Evolutionary conservation across 108 stramenopile species (phyloP).

Genomic region (Fragilaria crotonensis): DNA sequence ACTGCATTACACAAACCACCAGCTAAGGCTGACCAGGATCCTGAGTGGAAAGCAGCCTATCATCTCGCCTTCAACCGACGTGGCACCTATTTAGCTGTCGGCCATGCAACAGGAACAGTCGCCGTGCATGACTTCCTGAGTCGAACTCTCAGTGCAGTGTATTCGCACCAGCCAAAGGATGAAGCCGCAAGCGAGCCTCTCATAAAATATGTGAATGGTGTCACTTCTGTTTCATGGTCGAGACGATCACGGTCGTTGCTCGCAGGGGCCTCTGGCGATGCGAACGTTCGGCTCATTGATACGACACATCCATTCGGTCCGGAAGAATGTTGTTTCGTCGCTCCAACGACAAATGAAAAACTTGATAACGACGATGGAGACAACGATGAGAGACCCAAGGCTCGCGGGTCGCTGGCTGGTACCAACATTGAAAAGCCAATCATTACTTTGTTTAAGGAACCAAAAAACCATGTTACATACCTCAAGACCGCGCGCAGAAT

Average conservation of each 20-base stretch:
- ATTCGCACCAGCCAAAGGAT: constrained; percentile 6
- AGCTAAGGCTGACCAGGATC: neutral
- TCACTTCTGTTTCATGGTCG: constrained; percentile 65
- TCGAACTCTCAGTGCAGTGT: constrained; percentile 53
- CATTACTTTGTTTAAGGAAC: no score
- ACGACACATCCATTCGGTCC: constrained; percentile 62
- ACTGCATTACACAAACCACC: neutral
- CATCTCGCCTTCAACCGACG: constrained; percentile 60
- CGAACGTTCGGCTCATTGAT: constrained; percentile 47
- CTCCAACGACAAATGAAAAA: no score
- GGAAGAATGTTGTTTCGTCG: constrained; percentile 24
- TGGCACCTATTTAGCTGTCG: constrained; percentile 58
- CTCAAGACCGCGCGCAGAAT: constrained; percentile 4
- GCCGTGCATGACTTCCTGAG: constrained; percentile 45
- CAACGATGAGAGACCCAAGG: constrained; percentile 11
- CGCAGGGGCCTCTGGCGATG: constrained; percentile 42
- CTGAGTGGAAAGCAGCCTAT: constrained; percentile 57
- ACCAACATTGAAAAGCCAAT: constrained; percentile 3
- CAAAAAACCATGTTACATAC: constrained; percentile 7
- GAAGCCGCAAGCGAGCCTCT: neutral
- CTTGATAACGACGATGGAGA: constrained; percentile 3
- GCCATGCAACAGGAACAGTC: constrained; percentile 64
- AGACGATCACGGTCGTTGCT: constrained; percentile 43
- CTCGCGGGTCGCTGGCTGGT: constrained; percentile 17
- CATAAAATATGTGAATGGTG: constrained; percentile 16